Base-by-base conservation (phyloP, 345 rosid genomes). In the Schrenkiella parvula region DNA sequence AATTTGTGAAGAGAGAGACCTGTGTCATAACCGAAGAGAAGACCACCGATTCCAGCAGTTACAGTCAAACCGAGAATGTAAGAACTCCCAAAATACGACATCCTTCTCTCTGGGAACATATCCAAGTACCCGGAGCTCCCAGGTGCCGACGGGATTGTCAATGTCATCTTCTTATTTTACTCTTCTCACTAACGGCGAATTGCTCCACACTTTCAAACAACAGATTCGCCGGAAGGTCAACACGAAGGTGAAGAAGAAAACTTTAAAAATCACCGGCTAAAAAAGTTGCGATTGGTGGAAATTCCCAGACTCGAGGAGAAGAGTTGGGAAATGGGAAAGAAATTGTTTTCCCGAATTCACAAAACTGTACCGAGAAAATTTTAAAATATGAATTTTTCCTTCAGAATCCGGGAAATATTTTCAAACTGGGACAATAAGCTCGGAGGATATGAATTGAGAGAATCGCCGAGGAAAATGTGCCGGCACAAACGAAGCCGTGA, bases 81-180 rank as follows among this genome's bases (percentile, higher is more conserved):
- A 1, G 76, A 14, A 65, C 86, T 95, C n/a, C 90, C 74, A 71
- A 95, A 95, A 77, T 84, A 86, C 1, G 92, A 77, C 91, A 95
- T 89, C 76, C 96, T 84, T 76, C 99, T 83, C 55, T 95, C 99
- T 2, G 99, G 99, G 56, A 82, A 91, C 85, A 79, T 54, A 64
- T 87, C 96, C 68, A 95, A 82, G 88, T 95, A 95, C 60, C 90
- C 88, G 0, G 99, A 95, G 79, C 99, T 95, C 37, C 99, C 99
- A 31, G 97, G 97, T 56, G 86, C 77, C 10, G 86, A 78, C 2
- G 67, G 86, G 18, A 88, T 23, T 81, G 95, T 85, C 84, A 89
- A 78, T 67, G 80, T 79, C 72, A 71, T 64, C 66, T 62, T 68
- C 59, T 18, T 9, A 6, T 23, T 38, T 1, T n/a, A 13, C 28